Percentiles rank a stretch among this genome's conserved stretches.
phyloP scores from a whole-genome alignment of 176 grass and related monocot species.

The Raddia guianensis region DNA sequence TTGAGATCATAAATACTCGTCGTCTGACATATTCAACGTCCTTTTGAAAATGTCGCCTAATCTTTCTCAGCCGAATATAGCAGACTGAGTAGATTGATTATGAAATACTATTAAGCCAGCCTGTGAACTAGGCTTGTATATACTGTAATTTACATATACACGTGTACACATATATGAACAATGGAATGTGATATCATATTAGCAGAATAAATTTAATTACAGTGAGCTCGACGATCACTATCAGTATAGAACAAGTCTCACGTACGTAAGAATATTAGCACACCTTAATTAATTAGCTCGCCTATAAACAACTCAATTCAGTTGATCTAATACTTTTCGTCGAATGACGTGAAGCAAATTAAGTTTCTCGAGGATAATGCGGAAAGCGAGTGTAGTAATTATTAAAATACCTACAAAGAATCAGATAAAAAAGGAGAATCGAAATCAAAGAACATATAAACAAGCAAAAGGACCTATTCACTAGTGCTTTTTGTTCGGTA shows the following conservation, averaged over 20 bases:
- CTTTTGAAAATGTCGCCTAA: neutral
- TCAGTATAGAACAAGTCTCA: neutral
- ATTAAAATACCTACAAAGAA: neutral
- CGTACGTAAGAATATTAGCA: neutral
- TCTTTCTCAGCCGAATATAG: neutral
- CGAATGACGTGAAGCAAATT: neutral
- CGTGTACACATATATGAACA: neutral
- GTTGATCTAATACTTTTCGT: neutral
- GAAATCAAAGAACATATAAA: neutral
- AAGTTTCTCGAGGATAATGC: conserved; percentile 1
- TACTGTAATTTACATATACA: neutral
- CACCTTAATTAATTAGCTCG: neutral
- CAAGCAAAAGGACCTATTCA: no score
- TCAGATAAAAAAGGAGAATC: neutral
- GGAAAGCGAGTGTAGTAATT: no score
- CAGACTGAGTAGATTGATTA: neutral
- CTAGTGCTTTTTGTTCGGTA: no score
- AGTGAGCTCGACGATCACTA: neutral
- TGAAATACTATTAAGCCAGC: neutral
- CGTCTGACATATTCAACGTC: neutral
- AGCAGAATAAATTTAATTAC: neutral
- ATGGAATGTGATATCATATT: neutral
- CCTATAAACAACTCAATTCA: neutral
- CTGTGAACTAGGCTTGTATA: neutral
- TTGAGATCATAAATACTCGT: neutral